Conservation (phyloP, 495 filamentous ascomycete genomes). For the Lichina pygmaea region DNA sequence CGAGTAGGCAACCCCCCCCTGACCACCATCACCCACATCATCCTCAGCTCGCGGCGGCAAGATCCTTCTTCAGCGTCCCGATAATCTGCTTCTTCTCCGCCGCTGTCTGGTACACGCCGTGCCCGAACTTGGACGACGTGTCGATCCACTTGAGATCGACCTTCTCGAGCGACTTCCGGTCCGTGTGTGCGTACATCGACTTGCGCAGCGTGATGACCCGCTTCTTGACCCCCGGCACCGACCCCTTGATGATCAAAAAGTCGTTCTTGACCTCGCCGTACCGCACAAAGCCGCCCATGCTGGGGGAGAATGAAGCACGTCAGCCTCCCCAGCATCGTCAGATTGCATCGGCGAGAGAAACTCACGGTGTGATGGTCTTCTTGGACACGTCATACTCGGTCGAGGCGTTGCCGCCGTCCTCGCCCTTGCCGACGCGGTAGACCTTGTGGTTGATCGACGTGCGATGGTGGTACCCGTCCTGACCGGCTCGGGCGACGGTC, state of each 20-base stretch:
- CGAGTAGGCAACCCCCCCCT: no score
- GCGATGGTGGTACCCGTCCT: conserved; percentile 99
- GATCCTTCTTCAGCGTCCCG: conserved; percentile 89
- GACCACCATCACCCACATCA: no score
- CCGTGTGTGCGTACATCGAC: conserved; percentile 96
- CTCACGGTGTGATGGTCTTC: conserved; percentile 98
- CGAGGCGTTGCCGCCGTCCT: conserved; percentile 67
- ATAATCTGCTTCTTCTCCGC: conserved; percentile 88
- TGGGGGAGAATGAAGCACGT: conserved; percentile 20
- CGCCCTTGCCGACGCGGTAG: conserved; percentile 88
- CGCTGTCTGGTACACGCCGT: conserved; percentile 96
- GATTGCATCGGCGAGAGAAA: conserved; percentile 8
- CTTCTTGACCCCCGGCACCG: conserved; percentile 96
- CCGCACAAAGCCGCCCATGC: conserved; percentile 94
- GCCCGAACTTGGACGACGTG: conserved; percentile 98
- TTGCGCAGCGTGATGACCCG: conserved; percentile 96
- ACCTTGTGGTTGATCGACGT: conserved; percentile 99
- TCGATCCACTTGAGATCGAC: conserved; percentile 99
- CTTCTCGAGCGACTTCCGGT: conserved; percentile 86
- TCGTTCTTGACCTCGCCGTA: conserved; percentile 99
- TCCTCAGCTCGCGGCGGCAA: not conserved
- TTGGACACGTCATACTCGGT: conserved; percentile 94
- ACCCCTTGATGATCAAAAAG: conserved; percentile 95
- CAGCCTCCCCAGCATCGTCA: not conserved
- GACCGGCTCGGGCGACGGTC: conserved; percentile 99